Conservation (phyloP, 108 stramenopile genomes). For the Cyclotella atomus region DNA sequence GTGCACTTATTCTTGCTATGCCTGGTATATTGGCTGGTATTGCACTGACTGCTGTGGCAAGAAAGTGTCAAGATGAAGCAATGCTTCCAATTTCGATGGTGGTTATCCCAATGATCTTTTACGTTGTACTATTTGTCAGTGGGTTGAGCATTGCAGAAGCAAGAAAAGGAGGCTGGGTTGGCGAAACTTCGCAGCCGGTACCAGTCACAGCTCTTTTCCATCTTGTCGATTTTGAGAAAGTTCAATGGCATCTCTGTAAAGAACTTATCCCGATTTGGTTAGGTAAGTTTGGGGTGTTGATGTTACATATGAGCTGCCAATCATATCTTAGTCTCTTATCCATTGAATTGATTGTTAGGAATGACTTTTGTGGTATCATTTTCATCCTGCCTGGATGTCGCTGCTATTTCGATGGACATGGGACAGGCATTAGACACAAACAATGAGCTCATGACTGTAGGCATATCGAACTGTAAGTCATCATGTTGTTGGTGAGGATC, state of each 20-base stretch:
- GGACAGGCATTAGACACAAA: slow-evolving; percentile 93
- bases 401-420: slow-evolving; percentile 90
- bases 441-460: slow-evolving; percentile 90
- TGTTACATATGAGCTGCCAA: background rate
- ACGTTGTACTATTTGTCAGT: slow-evolving; percentile 54
- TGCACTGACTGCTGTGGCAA: slow-evolving; percentile 63
- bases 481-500: too few species aligned
- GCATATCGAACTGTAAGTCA: slow-evolving; percentile 89
- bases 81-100: slow-evolving; percentile 86
- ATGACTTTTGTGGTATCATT: slow-evolving; percentile 99
- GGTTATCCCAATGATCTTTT: slow-evolving; percentile 84
- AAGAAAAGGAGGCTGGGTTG: slow-evolving; percentile 85
- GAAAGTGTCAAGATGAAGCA: slow-evolving; percentile 64
- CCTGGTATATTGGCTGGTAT: slow-evolving; percentile 88
- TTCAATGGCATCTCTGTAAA: slow-evolving; percentile 75
- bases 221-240: slow-evolving; percentile 69
- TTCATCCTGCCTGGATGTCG: slow-evolving; percentile 94
- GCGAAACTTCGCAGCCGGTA: slow-evolving; percentile 68
- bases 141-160: slow-evolving; percentile 67
- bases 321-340: background rate
- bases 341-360: slow-evolving; percentile 21
- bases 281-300: slow-evolving; percentile 28
- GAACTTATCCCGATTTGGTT: slow-evolving; percentile 82
- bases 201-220: slow-evolving; percentile 70
- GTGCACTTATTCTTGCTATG: slow-evolving; percentile 64